Conservation (phyloP, 495 filamentous ascomycete species). For the Talaromyces ruber region DNA sequence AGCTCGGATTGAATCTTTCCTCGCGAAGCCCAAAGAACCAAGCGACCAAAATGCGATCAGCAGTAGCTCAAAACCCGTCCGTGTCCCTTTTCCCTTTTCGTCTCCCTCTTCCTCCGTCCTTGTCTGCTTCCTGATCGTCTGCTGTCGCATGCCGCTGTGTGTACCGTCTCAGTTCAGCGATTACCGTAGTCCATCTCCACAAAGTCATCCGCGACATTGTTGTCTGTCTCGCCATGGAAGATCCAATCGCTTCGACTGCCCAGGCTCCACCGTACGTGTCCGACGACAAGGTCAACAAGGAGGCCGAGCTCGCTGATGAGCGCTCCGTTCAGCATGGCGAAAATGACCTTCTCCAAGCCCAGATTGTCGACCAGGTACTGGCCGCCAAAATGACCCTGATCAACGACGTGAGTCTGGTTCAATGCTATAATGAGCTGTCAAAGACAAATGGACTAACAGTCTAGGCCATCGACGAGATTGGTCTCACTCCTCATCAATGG, state of each 20-base stretch:
- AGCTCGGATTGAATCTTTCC: too few species aligned
- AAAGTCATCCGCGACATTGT: neutral
- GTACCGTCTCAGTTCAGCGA: neutral
- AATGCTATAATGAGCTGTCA: neutral
- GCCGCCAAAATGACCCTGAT: constrained; percentile 61
- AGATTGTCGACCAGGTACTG: constrained; percentile 50
- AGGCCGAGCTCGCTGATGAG: constrained; percentile 1
- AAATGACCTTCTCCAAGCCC: constrained; percentile 42
- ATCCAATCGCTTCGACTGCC: neutral
- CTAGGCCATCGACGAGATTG: constrained; percentile 65
- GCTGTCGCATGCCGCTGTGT: neutral
- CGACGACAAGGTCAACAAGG: neutral
- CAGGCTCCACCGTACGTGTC: neutral
- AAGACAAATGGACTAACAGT: neutral
- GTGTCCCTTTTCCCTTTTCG: neutral
- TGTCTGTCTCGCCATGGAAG: neutral
- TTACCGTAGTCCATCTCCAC: neutral
- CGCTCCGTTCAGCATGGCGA: constrained; percentile 22
- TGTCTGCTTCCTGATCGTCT: neutral
- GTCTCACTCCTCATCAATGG: constrained; percentile 59
- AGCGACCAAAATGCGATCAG: neutral
- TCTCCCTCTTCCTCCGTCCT: neutral
- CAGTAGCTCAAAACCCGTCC: neutral
- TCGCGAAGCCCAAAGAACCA: neutral
- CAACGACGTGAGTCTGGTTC: constrained; percentile 48